Evolutionary conservation across 2,329 filamentous ascomycete genomes (phyloP).

Genomic region (Pseudocercospora crystallina): DNA sequence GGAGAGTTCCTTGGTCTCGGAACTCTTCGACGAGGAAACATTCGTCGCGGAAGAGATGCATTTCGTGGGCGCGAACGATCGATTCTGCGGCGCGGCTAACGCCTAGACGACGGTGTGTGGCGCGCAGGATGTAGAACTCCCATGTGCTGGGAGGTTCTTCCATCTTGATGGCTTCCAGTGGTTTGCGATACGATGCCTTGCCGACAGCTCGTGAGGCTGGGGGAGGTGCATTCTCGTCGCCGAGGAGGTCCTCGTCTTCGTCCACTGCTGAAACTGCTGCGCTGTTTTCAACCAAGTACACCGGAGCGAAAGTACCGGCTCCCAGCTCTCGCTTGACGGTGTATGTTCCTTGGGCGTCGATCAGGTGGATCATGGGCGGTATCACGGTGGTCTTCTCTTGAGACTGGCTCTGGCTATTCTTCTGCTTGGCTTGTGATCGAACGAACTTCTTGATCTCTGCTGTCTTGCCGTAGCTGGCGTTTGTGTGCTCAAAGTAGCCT

Average conservation of each 20-base stretch:
- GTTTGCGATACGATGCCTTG: constrained; percentile 57
- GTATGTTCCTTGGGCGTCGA: constrained; percentile 66
- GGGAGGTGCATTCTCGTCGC: constrained; percentile 43
- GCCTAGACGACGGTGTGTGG: constrained; percentile 73
- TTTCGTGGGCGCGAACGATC: constrained; percentile 79
- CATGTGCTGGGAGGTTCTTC: constrained; percentile 84
- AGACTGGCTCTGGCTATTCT: constrained; percentile 44
- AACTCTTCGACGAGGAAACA: constrained; percentile 86
- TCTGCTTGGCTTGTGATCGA: constrained; percentile 63
- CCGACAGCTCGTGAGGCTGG: constrained; percentile 53
- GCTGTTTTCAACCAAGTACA: constrained; percentile 80
- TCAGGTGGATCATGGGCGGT: constrained; percentile 67
- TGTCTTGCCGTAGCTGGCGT: constrained; percentile 64
- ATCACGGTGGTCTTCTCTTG: constrained; percentile 51
- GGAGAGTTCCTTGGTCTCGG: constrained; percentile 82
- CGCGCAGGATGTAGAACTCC: constrained; percentile 95
- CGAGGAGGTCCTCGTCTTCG: constrained; percentile 40
- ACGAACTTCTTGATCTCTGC: constrained; percentile 79
- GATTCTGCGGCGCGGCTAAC: constrained; percentile 69
- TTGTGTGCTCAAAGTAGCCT: constrained; percentile 75
- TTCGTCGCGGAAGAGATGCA: constrained; percentile 89
- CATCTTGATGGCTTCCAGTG: constrained; percentile 88
- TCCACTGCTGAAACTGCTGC: constrained; percentile 29
- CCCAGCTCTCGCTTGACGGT: constrained; percentile 82
- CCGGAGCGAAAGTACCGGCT: constrained; percentile 89